Evolutionary conservation across 2,329 filamentous ascomycete species (phyloP), one percentile per base, ranked within the genome.

Genomic region (Aspergillus hiratsukae): DNA sequence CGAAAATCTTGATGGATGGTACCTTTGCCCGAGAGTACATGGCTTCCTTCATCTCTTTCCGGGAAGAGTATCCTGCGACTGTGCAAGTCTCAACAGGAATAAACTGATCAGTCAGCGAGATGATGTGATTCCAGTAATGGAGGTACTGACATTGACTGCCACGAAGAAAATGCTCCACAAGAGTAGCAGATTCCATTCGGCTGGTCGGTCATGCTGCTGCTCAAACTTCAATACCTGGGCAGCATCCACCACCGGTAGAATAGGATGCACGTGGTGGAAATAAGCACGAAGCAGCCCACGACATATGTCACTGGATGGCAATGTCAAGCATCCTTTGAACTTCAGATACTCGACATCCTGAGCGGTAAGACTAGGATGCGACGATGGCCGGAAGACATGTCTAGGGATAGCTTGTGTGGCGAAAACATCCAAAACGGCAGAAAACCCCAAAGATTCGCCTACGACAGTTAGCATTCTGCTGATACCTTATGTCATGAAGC

Each of bases 131-230:
- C 4, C 6, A 9, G 11, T n/a, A 8, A 6, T 9, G 17, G 7
- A 41, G 14, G 11, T 7, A 54, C 63, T 49, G 58, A 71, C 71
- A 62, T 72, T 72, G 1, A 62, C 62, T 6, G 69, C 71, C n/a
- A 69, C 70, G 37, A 72, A 75, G 51, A 75, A 75, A 10, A 76
- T 64, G 49, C 71, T 73, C 73, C 74, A 76, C 10, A 77, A 59
- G 2, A 77, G 60, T 19, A 76, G 56, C 3, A 75, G 21, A 51
- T 74, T 76, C 37, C 71, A 69, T 14, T 67, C 63, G 19, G 64
- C 59, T 11, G 64, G 58, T 19, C 67, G 65, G 17, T 67, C 66
- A 49, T 58, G 54, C 19, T 58, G 54, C 19, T 63, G 64, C 37
- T 72, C 67, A 19, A 62, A 61, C 7, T 62, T 53, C 29, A 75